A percentile compares a stretch with the other conserved stretches of the same genome.
These are phyloP conservation scores for Fulvia fulva DNA, from an alignment of 2,329 filamentous ascomycete genomes.

Conservation along the genomic window DNA sequence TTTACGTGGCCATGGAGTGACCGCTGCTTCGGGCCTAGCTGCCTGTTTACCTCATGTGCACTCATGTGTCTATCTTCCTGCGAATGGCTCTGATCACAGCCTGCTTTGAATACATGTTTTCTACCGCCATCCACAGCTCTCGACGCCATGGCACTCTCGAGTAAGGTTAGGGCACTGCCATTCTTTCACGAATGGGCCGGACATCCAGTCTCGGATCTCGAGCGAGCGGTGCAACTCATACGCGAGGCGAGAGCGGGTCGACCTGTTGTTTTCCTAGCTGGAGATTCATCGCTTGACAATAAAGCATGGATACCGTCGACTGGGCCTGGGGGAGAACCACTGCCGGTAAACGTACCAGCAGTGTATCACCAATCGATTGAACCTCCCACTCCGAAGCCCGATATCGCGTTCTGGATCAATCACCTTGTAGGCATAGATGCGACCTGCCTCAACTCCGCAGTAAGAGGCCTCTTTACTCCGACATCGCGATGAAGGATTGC, in stretches of 20 bases:
- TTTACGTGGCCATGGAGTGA: too few relatives aligned
- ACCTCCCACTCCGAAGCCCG: too few relatives aligned
- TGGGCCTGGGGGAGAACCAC: too few relatives aligned
- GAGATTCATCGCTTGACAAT: not conserved
- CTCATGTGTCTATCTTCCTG: too few relatives aligned
- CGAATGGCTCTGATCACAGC: too few relatives aligned
- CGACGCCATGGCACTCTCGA: not conserved
- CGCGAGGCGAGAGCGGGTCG: not conserved
- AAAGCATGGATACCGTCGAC: not conserved
- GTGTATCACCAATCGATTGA: too few relatives aligned
- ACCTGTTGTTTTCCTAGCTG: not conserved
- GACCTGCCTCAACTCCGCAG: not conserved
- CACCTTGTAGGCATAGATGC: not conserved
- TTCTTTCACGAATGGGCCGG: not conserved
- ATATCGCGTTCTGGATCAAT: not conserved
- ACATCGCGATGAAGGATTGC: not conserved
- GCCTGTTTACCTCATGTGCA: too few relatives aligned
- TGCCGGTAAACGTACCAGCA: too few relatives aligned
- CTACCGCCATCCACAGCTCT: not conserved
- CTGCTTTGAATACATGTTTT: not conserved
- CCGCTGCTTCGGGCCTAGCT: too few relatives aligned
- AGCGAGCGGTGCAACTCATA: not conserved
- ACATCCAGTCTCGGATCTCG: not conserved
- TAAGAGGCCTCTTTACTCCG: not conserved
- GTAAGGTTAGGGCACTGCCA: not conserved